phyloP scores from a whole-genome alignment of 345 rosid genomes.

The Clarkia xantiana region DNA sequence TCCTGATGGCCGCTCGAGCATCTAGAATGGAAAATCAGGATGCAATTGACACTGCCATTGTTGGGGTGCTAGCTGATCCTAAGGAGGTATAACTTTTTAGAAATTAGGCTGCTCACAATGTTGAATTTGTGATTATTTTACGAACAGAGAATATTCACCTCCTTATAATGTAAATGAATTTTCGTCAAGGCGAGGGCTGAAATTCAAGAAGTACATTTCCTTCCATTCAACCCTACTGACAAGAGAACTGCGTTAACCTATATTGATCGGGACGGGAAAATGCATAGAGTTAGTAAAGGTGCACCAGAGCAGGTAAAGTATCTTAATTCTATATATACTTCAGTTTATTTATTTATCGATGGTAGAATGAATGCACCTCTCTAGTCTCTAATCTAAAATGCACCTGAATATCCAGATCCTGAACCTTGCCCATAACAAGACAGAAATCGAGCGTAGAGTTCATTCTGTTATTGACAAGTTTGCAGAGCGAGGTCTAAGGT shows the following conservation, averaged over 20 bases:
- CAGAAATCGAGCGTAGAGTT: conserved; percentile 45
- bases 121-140: background rate
- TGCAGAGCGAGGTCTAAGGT: conserved; percentile 46
- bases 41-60: conserved; percentile 51
- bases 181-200: conserved; percentile 36
- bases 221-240: conserved; percentile 54
- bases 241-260: conserved; percentile 53
- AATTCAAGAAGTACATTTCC: conserved; percentile 50
- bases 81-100: conserved; percentile 28
- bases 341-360: background rate
- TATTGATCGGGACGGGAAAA: conserved; percentile 29
- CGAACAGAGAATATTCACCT: background rate
- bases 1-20: conserved; percentile 57
- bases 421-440: conserved; percentile 38
- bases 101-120: no score
- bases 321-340: background rate
- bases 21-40: conserved; percentile 54
- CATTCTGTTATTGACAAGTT: conserved; percentile 42
- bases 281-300: conserved; percentile 59
- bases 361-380: background rate
- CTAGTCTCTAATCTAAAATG: no score
- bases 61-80: conserved; percentile 57
- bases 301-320: conserved; percentile 47
- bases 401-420: conserved; percentile 20
- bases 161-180: no score